Evolutionary conservation across 108 stramenopile species (phyloP), one percentile per base, ranked within the genome.

Genomic region (Discostella pseudostelligera): DNA sequence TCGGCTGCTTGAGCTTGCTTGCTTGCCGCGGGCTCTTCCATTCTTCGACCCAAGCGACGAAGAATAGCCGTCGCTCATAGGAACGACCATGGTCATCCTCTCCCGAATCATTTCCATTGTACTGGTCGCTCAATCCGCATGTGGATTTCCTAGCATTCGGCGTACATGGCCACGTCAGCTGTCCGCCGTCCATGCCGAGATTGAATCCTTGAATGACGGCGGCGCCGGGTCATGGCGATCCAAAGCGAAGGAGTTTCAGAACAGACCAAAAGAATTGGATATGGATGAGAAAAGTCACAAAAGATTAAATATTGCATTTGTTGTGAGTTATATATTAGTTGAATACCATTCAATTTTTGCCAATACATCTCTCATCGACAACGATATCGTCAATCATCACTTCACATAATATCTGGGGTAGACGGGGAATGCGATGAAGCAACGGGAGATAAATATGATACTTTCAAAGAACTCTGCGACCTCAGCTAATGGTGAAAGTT

Each of bases 391-490:
- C 53, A 8, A 28, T 14, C 1, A 29, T 54, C 26, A 28, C 26
- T 14, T n/a, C 32, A 4, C 32, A 5, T 32, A 3, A 32, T 32
- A 32, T 32, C 32, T 5, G 5, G 3, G 44, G 48, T 8, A 64
- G 50, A 88, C 89, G 37, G 92, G 92, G 37, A 90, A 93, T 69
- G 74, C 78, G 25, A 89, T 93, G 89, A 93, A 93, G 71, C 84
- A 82, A 55, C 69, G 65, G 26, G 92, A 93, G 73, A 79, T 93
- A 36, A 79, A 88, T 59, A 76, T 73, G 62, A 93, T 93, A 19
- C 70, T 93, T 9, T 69, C 84, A 5, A 83, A 87, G 26, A 69
- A 84, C 37, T 81, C 69, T 3, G 55, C 74, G 1, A 87, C 82
- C 16, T 56, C 62, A 51, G 71, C 64, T 12, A 55, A 46, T n/a